Percentiles rank a stretch among this genome's conserved stretches.
phyloP scores from a whole-genome alignment of 2,329 filamentous ascomycete species.

The Stromatinia cepivora region DNA sequence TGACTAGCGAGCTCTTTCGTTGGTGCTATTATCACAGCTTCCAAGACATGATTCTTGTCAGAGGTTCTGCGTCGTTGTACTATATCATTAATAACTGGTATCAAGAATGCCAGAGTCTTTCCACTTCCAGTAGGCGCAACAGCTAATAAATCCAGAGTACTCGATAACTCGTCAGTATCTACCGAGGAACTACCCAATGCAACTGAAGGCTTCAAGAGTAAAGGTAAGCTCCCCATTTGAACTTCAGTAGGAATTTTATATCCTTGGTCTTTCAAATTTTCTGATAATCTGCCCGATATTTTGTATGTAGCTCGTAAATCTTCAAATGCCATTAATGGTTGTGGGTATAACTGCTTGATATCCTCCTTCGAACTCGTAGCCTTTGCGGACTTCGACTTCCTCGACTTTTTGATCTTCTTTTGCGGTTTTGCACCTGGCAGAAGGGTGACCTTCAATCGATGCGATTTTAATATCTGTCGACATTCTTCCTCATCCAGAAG shows the following conservation, averaged over 20 bases:
- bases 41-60: constrained; percentile 52
- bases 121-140: constrained; percentile 95
- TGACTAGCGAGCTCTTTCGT: constrained; percentile 78
- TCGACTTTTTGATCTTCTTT: constrained; percentile 48
- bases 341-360: constrained; percentile 67
- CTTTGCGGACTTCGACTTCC: constrained; percentile 56
- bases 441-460: constrained; percentile 82
- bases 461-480: constrained; percentile 70
- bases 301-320: constrained; percentile 70
- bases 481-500: constrained; percentile 68
- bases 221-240: constrained; percentile 80
- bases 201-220: constrained; percentile 63
- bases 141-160: constrained; percentile 71
- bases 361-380: constrained; percentile 50
- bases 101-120: constrained; percentile 90
- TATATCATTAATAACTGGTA: constrained; percentile 80
- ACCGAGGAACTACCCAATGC: constrained; percentile 47
- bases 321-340: constrained; percentile 75
- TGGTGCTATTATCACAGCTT: constrained; percentile 72
- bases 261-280: constrained; percentile 81
- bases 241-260: constrained; percentile 91
- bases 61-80: constrained; percentile 52
- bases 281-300: constrained; percentile 70
- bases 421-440: constrained; percentile 54
- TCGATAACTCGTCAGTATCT: constrained; percentile 35